Evolutionary conservation across 108 stramenopile species (phyloP), one percentile per base, ranked within the genome.

Genomic region (Mediolabrus comicus): DNA sequence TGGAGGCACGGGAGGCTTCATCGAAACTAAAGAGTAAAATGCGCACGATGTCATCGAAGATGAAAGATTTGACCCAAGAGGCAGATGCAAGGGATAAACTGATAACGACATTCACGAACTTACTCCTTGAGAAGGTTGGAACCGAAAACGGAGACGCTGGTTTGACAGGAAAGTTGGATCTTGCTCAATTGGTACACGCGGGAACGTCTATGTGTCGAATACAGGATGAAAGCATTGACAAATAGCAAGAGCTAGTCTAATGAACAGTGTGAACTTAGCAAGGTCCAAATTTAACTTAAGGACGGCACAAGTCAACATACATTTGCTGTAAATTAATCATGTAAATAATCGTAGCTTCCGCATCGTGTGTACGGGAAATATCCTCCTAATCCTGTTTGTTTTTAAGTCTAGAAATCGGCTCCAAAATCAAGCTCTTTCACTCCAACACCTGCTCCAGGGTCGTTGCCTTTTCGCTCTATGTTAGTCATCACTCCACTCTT

Each of bases 401-500:
- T 55, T 59, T n/a, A 54, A 49, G 16, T 26, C 28, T 80, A 89
- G 59, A 89, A 89, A 36, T 89, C 88, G 3, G 86, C 86, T 38
- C 82, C 86, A 71, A 89, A 89, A 71, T 85, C 81, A 29, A 89
- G 65, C 11, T 71, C 71, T 43, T 71, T 70, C 32, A 55, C 56
- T 4, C 24, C 53, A 4, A 39, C 62, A 29, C 71, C 65, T 24
- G 49, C 65, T 1, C 67, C 67, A 35, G 60, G 29, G 26, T 57
- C 69, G 27, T 54, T 52, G 1, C 53, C 62, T 27, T 80, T 69
- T 6, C 75, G 79, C 14, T 76, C 81, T 43, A 87, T 27, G 24
- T 87, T 89, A 13, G 87, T 86, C 92, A 94, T 94, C 25, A 98
- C 98, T 26, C 98, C 98, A 60, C 90, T 92, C 79, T 98, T 98